phyloP scores from a whole-genome alignment of 2,329 filamentous ascomycete species.

The Beauveria bassiana region DNA sequence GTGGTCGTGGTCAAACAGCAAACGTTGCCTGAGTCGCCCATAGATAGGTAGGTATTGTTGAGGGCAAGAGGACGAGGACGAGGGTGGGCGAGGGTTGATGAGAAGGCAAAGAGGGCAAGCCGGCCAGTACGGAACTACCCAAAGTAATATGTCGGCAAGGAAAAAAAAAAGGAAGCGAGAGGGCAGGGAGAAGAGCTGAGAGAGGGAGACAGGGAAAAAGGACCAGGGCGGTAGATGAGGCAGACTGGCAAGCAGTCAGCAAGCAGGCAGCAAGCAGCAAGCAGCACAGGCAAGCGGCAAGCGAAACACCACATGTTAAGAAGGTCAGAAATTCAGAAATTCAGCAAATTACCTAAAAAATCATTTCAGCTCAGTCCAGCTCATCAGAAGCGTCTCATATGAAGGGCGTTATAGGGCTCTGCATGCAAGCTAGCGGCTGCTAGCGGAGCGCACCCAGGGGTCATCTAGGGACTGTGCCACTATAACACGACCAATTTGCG shows the following conservation, averaged over 20 bases:
- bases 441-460: not conserved
- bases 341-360: no score
- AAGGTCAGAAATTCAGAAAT: no score
- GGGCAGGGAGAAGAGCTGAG: not conserved
- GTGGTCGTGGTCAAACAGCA: not conserved
- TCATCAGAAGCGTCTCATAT: not conserved
- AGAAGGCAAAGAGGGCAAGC: not conserved
- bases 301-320: no score
- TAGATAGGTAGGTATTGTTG: not conserved
- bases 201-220: not conserved
- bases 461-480: not conserved
- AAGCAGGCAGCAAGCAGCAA: no score
- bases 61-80: not conserved
- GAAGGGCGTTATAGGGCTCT: not conserved
- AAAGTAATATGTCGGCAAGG: not conserved
- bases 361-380: not conserved
- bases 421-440: not conserved
- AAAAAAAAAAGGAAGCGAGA: not conserved
- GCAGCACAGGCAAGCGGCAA: no score
- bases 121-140: not conserved
- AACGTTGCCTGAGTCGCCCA: not conserved
- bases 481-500: not conserved
- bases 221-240: not conserved
- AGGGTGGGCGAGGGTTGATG: not conserved
- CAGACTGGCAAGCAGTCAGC: no score